Percentiles rank a stretch among this genome's conserved stretches.
phyloP scores from a whole-genome alignment of 83 land plant species.

The Isoetes engelmannii region DNA sequence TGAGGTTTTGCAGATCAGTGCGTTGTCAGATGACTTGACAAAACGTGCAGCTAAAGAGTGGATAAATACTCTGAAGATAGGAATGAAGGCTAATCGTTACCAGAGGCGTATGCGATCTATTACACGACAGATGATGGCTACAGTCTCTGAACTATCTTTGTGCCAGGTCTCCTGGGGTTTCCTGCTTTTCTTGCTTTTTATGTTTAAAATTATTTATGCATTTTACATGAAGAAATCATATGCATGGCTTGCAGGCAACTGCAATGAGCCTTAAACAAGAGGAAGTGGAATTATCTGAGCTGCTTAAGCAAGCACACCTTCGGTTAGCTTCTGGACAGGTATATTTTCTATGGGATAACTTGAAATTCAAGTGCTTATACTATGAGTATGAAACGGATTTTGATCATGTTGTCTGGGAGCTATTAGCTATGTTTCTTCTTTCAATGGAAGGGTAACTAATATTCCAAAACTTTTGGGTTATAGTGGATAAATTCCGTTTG shows the following conservation, averaged over 20 bases:
- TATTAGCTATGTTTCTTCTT: background rate
- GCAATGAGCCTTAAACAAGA: conserved; percentile 31
- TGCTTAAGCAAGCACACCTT: conserved; percentile 20
- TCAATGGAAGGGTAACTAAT: background rate
- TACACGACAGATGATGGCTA: conserved; percentile 30
- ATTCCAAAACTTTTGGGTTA: background rate
- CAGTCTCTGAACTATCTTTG: conserved; percentile 35
- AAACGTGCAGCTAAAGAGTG: conserved; percentile 21
- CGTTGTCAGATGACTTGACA: conserved; percentile 22
- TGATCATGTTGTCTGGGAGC: background rate
- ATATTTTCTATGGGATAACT: background rate
- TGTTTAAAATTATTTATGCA: background rate
- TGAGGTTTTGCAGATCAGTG: conserved; percentile 16
- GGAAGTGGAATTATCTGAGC: conserved; percentile 9
- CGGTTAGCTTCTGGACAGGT: conserved; percentile 28
- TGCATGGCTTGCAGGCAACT: conserved; percentile 19
- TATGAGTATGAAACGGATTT: background rate
- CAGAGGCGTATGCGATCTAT: conserved; percentile 8
- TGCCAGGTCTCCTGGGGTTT: conserved; percentile 14
- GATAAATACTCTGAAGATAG: conserved; percentile 7
- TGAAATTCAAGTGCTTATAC: background rate
- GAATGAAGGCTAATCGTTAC: conserved; percentile 11
- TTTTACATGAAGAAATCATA: background rate
- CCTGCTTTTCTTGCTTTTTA: conserved; percentile 2
- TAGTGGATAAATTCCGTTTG: background rate